Evolutionary conservation across 495 filamentous ascomycete species (phyloP).

Genomic region (Penicillium roqueforti): DNA sequence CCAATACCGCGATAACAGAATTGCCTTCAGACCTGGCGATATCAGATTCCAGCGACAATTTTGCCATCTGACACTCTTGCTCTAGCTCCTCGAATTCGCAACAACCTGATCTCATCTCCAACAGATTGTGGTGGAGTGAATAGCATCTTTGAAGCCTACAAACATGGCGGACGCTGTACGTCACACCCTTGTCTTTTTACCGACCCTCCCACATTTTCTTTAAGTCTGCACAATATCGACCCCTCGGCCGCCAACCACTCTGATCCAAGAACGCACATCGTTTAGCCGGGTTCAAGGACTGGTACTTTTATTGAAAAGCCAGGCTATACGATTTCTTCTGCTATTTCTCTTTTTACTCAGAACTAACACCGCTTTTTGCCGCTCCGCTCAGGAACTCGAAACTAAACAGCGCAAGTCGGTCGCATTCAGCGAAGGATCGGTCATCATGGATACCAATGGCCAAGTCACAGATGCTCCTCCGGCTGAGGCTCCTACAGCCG

Average conservation of each 20-base stretch:
- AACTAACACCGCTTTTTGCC: conserved; percentile 13
- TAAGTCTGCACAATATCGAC: conserved; percentile 23
- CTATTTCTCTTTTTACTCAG: conserved; percentile 10
- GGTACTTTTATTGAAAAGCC: not conserved
- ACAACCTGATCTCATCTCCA: not conserved
- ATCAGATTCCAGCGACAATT: conserved; percentile 22
- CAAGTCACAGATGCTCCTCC: conserved; percentile 66
- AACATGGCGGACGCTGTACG: conserved; percentile 52
- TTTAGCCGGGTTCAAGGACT: not conserved
- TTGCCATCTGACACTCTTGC: conserved; percentile 17
- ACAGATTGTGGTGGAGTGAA: conserved; percentile 17
- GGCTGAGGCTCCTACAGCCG: conserved; percentile 53
- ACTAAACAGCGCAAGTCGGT: conserved; percentile 77
- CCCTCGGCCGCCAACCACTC: conserved; percentile 22
- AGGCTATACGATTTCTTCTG: not conserved
- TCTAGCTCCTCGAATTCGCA: not conserved
- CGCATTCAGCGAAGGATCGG: conserved; percentile 77
- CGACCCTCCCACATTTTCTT: conserved; percentile 47
- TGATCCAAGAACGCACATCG: conserved; percentile 12
- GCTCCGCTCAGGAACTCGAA: conserved; percentile 28
- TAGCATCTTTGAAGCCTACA: conserved; percentile 13
- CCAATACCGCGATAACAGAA: conserved; percentile 35
- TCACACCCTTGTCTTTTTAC: conserved; percentile 43
- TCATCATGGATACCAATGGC: conserved; percentile 81
- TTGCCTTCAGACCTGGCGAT: conserved; percentile 28